phyloP scores from a whole-genome alignment of 495 filamentous ascomycete species.

The Trichoderma parareesei region DNA sequence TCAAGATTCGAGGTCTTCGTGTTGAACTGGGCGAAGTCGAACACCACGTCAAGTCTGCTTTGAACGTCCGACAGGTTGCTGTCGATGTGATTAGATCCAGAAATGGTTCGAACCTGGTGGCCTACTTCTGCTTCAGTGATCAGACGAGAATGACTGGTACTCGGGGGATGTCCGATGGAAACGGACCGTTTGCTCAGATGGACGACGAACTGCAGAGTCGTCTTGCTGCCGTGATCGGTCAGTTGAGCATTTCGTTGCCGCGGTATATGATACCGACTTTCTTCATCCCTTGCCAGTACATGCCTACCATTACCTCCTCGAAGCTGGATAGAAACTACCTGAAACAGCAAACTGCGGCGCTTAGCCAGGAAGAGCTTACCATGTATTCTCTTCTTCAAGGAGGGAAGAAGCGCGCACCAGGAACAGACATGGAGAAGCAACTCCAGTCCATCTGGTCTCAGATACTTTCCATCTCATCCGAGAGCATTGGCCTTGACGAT shows the following conservation, averaged over 20 bases:
- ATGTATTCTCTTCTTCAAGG: slow-evolving; percentile 4
- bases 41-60: not conserved
- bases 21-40: slow-evolving; percentile 7
- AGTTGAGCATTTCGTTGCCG: slow-evolving; percentile 12
- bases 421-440: not conserved
- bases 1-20: slow-evolving; percentile 4
- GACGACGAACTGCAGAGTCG: not conserved
- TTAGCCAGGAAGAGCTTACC: not conserved
- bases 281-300: slow-evolving; percentile 13
- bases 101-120: slow-evolving; percentile 27
- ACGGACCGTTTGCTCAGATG: not conserved
- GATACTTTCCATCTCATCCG: not conserved
- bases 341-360: not conserved
- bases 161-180: not conserved
- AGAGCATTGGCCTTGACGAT: slow-evolving; percentile 34
- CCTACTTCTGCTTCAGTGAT: slow-evolving; percentile 26
- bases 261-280: slow-evolving; percentile 18
- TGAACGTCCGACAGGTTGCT: slow-evolving; percentile 9
- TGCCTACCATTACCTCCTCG: slow-evolving; percentile 48
- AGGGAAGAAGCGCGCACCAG: slow-evolving; percentile 6
- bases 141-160: slow-evolving; percentile 18
- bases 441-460: slow-evolving; percentile 4
- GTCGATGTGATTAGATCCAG: slow-evolving; percentile 16
- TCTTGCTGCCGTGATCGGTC: not conserved
- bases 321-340: slow-evolving; percentile 4